A percentile compares a stretch with the other conserved stretches of the same genome.
Conservation (phyloP, 768 basidiomycete species). For the Mycena metata region DNA sequence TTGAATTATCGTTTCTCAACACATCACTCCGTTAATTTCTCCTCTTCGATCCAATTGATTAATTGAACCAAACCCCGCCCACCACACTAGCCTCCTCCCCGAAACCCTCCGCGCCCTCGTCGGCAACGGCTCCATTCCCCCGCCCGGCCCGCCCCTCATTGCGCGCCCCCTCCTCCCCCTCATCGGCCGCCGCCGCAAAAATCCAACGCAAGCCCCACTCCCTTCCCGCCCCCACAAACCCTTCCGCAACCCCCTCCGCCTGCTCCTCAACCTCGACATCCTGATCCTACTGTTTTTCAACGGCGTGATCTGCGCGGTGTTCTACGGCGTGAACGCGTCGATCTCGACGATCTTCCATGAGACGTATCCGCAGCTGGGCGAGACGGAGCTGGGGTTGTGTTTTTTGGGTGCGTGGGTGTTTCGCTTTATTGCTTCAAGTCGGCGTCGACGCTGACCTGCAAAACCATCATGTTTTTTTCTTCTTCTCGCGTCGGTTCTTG, state of each 20-base stretch:
- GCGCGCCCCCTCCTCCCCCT: slow-evolving; percentile 70
- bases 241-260: slow-evolving; percentile 67
- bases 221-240: slow-evolving; percentile 57
- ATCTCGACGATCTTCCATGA: slow-evolving; percentile 71
- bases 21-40: no score
- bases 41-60: slow-evolving; percentile 4
- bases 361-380: slow-evolving; percentile 70
- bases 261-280: slow-evolving; percentile 71
- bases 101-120: slow-evolving; percentile 70
- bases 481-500: no score
- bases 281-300: slow-evolving; percentile 65
- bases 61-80: no score
- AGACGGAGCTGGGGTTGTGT: slow-evolving; percentile 80
- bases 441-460: no score
- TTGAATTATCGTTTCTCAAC: no score
- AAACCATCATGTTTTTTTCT: no score
- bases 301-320: slow-evolving; percentile 66
- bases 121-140: slow-evolving; percentile 65
- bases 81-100: slow-evolving; percentile 57
- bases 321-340: slow-evolving; percentile 72
- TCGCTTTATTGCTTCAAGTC: no score
- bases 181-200: slow-evolving; percentile 48
- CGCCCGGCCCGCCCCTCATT: slow-evolving; percentile 52
- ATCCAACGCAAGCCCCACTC: slow-evolving; percentile 40
- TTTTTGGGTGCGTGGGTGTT: slow-evolving; percentile 58